Evolutionary conservation across 225 moss, liverwort and hornwort genomes (phyloP).

Genomic region (Pseudoscleropodium purum): DNA sequence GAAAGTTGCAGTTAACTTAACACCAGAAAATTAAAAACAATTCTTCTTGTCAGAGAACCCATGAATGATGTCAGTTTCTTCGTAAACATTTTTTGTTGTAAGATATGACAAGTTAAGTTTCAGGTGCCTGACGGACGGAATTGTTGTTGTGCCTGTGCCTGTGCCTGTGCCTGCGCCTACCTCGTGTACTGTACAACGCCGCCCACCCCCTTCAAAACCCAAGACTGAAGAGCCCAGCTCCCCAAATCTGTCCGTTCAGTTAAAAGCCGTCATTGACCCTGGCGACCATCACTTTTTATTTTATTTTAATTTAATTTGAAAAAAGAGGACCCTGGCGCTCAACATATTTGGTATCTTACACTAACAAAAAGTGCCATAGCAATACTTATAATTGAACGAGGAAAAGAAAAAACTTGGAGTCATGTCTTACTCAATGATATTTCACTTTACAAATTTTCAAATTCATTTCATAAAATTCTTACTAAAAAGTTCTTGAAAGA

Average conservation of each 20-base stretch:
- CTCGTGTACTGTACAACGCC: neutral
- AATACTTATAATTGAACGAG: no score
- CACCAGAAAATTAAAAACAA: neutral
- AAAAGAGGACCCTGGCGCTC: neutral
- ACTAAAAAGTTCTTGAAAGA: no score
- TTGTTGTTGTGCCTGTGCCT: neutral
- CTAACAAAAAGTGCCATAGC: no score
- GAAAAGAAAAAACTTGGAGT: no score
- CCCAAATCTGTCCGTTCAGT: neutral
- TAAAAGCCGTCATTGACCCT: neutral
- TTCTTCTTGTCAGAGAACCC: neutral
- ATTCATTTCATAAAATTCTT: no score
- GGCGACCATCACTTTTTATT: no score
- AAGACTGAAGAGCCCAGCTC: neutral
- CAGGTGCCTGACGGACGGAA: neutral
- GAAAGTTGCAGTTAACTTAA: neutral
- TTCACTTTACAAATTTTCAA: no score
- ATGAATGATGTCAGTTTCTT: neutral
- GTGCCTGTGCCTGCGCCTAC: neutral
- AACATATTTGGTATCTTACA: no score
- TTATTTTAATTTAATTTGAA: neutral
- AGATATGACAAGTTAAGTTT: neutral
- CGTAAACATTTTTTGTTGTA: neutral
- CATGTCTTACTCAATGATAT: no score
- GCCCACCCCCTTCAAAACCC: neutral